Conservation (phyloP, 2,329 filamentous ascomycete genomes). For the Ophiostoma sp. region DNA sequence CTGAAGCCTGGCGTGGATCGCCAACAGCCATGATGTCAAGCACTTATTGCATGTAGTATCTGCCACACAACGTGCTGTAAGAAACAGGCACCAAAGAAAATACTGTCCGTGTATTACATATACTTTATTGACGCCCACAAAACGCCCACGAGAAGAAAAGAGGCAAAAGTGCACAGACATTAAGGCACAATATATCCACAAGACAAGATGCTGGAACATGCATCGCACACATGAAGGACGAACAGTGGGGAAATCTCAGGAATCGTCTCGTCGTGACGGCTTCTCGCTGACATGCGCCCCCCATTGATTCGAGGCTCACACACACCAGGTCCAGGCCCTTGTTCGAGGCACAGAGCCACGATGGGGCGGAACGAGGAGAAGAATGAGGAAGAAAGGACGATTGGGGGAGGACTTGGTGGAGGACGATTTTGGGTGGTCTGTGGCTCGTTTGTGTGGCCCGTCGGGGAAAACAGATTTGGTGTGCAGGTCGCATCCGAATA, state of each 20-base stretch:
- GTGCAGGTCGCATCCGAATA: background rate
- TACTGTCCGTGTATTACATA: background rate
- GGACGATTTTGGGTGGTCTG: background rate
- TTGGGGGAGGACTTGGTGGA: background rate
- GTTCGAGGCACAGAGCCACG: background rate
- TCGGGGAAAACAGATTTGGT: background rate
- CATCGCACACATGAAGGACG: background rate
- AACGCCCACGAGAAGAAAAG: background rate
- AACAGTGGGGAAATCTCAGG: background rate
- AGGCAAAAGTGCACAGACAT: background rate
- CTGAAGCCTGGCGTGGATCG: background rate
- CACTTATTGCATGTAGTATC: background rate
- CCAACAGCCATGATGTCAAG: background rate
- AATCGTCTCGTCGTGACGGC: background rate
- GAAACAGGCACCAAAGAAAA: background rate
- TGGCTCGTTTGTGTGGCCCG: background rate
- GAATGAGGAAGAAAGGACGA: background rate
- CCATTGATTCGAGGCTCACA: background rate
- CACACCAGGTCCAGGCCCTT: background rate
- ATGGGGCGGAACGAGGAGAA: background rate
- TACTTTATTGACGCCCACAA: background rate
- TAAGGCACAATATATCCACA: background rate
- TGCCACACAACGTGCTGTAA: background rate
- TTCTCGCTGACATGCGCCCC: slow-evolving; percentile 16
- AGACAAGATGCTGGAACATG: background rate